Conservation (phyloP, 106 monocot genomes). For the Dioscorea zingiberensis region DNA sequence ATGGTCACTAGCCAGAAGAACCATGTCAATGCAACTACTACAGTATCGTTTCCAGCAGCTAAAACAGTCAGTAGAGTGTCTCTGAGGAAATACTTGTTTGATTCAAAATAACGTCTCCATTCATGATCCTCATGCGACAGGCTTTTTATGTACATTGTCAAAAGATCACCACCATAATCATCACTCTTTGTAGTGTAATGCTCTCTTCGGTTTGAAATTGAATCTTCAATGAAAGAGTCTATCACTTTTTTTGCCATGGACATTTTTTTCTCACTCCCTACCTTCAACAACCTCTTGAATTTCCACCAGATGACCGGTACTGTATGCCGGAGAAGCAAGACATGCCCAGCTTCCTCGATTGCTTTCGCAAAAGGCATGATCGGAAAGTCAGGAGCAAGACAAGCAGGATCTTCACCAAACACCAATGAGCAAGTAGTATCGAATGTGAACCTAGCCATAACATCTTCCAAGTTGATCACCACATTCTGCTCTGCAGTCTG, state of each 20-base stretch:
- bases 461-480: constrained; percentile 26
- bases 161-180: constrained; percentile 21
- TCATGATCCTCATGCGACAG: background rate
- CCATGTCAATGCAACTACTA: constrained; percentile 49
- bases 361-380: constrained; percentile 27
- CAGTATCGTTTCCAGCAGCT: constrained; percentile 64
- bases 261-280: constrained; percentile 26
- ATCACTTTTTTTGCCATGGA: constrained; percentile 10
- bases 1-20: constrained; percentile 57
- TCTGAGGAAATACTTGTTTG: constrained; percentile 37
- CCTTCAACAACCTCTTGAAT: constrained; percentile 3
- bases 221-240: constrained; percentile 15
- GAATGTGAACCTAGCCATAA: constrained; percentile 25
- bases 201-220: constrained; percentile 1
- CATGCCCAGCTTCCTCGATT: constrained; percentile 15
- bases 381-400: constrained; percentile 16
- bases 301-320: constrained; percentile 24
- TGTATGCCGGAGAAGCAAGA: constrained; percentile 17
- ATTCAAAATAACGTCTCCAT: too few species aligned
- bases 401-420: constrained; percentile 28
- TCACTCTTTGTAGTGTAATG: background rate
- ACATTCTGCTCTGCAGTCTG: background rate
- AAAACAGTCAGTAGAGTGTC: constrained; percentile 46
- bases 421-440: constrained; percentile 21
- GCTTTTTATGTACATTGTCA: constrained; percentile 24